Evolutionary conservation across 1,284 basidiomycete species (phyloP), one percentile per base, ranked within the genome.

Genomic region (Marasmius fiardii): DNA sequence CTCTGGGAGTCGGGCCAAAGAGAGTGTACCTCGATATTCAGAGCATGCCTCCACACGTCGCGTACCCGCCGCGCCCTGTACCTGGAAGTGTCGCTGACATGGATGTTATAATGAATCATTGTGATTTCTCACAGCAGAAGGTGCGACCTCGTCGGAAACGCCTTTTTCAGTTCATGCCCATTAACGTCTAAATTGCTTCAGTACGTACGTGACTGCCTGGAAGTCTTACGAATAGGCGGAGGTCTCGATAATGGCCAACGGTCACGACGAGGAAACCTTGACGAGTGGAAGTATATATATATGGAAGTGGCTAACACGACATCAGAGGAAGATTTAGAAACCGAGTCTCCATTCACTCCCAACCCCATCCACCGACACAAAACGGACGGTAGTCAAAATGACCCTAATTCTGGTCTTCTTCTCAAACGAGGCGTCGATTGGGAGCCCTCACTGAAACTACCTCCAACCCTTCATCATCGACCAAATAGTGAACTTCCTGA

Each of bases 181-280:
- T 16, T 20, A 21, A 31, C 28, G 10, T 26, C n/a, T 33, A 43
- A 28, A 21, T 54, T 35, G 58, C 24, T 31, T n/a, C 41, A 60
- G 59, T 60, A 58, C 48, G 59, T 60, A 20, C 56, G 59, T n/a
- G 59, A 91, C 65, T 92, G 90, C 64, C 69, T 92, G 20, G 88
- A 92, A 66, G 80, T 89, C 57, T 74, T 92, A 24, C 79, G 88
- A 3, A 70, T 88, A 28, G 88, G 87, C n/a, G 86, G 80, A 21
- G 83, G 84, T 12, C 73, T 91, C 49, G 87, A 90, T 69, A 85
- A 83, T 60, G 84, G 81, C 50, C 75, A 80, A 45, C 77, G 85
- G 3, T 67, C 84, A 24, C 73, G 88, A 50, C 74, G 85, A 55
- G 82, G 82, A 20, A 76, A 80, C 47, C 73, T 84, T 56, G 74